A percentile compares a stretch with the other conserved stretches of the same genome.
These are phyloP conservation scores for Beta macrorhiza DNA, from an alignment of 179 eudicot genomes.

Conservation along the genomic window DNA sequence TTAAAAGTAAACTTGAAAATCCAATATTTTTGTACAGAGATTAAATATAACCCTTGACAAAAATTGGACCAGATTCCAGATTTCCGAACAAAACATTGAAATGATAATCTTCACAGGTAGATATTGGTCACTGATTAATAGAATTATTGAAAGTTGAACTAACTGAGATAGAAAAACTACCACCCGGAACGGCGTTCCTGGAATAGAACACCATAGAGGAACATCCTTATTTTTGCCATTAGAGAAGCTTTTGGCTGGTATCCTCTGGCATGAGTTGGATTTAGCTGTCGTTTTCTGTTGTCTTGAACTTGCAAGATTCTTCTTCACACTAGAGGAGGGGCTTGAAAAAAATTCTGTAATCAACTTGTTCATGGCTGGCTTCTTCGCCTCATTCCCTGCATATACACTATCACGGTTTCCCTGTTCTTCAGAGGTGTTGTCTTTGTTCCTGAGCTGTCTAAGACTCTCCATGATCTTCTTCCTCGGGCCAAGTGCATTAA, in stretches of 20 bases:
- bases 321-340: conserved; percentile 37
- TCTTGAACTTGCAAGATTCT: conserved; percentile 27
- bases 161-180: conserved; percentile 38
- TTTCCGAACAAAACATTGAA: not conserved
- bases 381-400: conserved; percentile 36
- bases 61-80: not conserved
- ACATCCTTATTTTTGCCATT: conserved; percentile 52
- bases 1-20: not conserved
- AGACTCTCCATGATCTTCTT: conserved; percentile 77
- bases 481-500: conserved; percentile 90
- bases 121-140: not conserved
- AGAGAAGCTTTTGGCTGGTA: conserved; percentile 25
- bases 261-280: conserved; percentile 31
- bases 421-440: conserved; percentile 27
- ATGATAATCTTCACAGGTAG: not conserved
- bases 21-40: not conserved
- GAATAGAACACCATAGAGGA: conserved; percentile 76
- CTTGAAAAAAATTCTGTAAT: conserved; percentile 76
- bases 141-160: not conserved
- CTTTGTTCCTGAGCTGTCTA: conserved; percentile 48
- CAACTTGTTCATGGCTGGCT: conserved; percentile 50
- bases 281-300: conserved; percentile 32
- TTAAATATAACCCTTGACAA: not conserved
- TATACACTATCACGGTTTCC: conserved; percentile 33
- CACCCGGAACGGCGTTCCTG: conserved; percentile 92